A percentile compares a stretch with the other conserved stretches of the same genome.
Conservation (phyloP, 352 stramenopile species). For the Phytophthora idaei region DNA sequence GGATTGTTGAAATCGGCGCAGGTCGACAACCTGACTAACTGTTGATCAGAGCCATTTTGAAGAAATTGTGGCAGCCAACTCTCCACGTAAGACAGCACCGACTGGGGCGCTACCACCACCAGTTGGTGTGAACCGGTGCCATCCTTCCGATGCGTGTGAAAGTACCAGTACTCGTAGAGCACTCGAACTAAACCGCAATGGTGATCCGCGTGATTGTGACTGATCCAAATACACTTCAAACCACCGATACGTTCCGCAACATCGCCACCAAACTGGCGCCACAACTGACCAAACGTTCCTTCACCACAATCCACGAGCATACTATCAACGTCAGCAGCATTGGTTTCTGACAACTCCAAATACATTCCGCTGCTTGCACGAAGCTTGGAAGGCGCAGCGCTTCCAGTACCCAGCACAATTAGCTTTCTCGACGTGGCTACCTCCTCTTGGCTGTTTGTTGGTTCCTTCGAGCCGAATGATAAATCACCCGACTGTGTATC, state of each 20-base stretch:
- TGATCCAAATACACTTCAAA: slow-evolving; percentile 95
- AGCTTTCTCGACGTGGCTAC: slow-evolving; percentile 39
- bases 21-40: slow-evolving; percentile 46
- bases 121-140: slow-evolving; percentile 10
- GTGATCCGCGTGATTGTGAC: slow-evolving; percentile 97
- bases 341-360: slow-evolving; percentile 52
- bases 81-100: slow-evolving; percentile 60
- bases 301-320: slow-evolving; percentile 96
- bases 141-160: slow-evolving; percentile 19
- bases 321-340: slow-evolving; percentile 21
- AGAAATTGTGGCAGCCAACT: slow-evolving; percentile 49
- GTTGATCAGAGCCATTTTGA: background rate
- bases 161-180: slow-evolving; percentile 65
- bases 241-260: slow-evolving; percentile 47
- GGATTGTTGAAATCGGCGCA: slow-evolving; percentile 65
- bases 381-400: slow-evolving; percentile 96
- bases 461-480: background rate
- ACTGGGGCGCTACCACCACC: slow-evolving; percentile 57
- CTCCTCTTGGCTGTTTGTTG: background rate
- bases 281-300: slow-evolving; percentile 94
- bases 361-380: slow-evolving; percentile 96
- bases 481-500: background rate
- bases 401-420: slow-evolving; percentile 95
- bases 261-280: slow-evolving; percentile 54
- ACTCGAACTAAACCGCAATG: slow-evolving; percentile 95